A percentile compares a stretch with the other conserved stretches of the same genome.
Evolutionary conservation across 192 early-diverging fungal genomes (phyloP).

Genomic region (Umbelopsis vinacea): DNA sequence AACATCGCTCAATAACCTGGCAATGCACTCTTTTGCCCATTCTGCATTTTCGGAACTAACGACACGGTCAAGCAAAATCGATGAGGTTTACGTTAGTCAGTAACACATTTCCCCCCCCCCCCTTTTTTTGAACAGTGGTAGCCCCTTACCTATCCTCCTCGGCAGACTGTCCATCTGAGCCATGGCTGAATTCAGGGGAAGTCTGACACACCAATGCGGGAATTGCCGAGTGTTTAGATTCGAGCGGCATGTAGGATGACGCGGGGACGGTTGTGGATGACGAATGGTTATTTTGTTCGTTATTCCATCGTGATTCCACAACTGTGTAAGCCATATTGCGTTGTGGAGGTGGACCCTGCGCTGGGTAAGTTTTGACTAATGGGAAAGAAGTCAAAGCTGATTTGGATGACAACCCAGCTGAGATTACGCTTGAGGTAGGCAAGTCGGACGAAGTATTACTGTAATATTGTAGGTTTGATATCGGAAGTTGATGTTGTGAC

Average conservation of each 20-base stretch:
- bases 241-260: background rate
- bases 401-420: conserved; percentile 1
- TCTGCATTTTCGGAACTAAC: conserved; percentile 8
- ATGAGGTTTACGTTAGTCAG: no score
- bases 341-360: background rate
- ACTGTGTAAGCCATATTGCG: background rate
- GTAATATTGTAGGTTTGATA: conserved; percentile 12
- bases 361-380: background rate
- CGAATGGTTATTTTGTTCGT: background rate
- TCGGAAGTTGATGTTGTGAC: conserved; percentile 23
- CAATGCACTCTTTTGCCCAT: conserved; percentile 18
- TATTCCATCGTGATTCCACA: conserved; percentile 4
- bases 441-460: conserved; percentile 15
- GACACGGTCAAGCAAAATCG: background rate
- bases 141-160: background rate
- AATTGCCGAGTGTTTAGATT: background rate
- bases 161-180: background rate
- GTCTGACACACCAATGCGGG: background rate
- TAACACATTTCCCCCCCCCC: background rate
- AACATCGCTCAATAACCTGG: conserved; percentile 7
- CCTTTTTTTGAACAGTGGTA: background rate
- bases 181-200: conserved; percentile 4
- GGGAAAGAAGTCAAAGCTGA: background rate
- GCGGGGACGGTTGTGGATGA: background rate
- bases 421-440: background rate